Base-by-base conservation (phyloP, 768 basidiomycete species). In the Lactifluus hygrophoroides region DNA sequence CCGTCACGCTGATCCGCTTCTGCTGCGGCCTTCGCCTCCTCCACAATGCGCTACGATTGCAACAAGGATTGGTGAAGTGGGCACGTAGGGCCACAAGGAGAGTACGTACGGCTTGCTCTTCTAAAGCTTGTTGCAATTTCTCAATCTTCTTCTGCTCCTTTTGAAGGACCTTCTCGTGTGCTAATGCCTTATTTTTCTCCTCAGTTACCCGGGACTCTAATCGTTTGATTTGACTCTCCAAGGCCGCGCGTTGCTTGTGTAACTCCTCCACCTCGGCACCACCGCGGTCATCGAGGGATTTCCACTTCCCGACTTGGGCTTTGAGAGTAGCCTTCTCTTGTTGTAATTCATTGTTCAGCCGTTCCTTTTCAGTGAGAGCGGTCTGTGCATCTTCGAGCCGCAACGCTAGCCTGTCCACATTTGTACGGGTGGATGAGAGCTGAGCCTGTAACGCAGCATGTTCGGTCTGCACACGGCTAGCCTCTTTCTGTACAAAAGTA, bases 221-320 rank as follows among this genome's bases (percentile, higher is more conserved):
- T 38, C 80, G 77, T 54, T 74, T 72, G 16, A 82, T 72, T 55
- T 80, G 71, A 3, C 78, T 70, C 56, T 89, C 84, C 11, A 88
- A 73, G 32, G 82, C 78, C 10, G 77, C 71, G 10, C 79, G 78
- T 55, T 75, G 72, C 66, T 81, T 83, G 42, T 82, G 76, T 51
- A 77, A 70, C 6, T 71, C 68, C 52, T 84, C 86, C 9, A 77
- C 73, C 32, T 86, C 82, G 17, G 74, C 78, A 11, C 77, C 82
- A 47, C 82, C 85, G 48, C 80, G 82, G 27, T 73, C 82, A 65
- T 89, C 88, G 17, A 88, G 69, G 27, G 69, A 76, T 65, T 86
- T 77, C 86, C 85, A 88, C 65, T 84, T 81, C 42, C 80, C 79
- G 9, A 90, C 71, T 64, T 90, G 88, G 16, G 78, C 77, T 50